A percentile compares a stretch with the other conserved stretches of the same genome.
Conservation (phyloP, 148 eudicot genomes). For the Rhododendron mucronatum region DNA sequence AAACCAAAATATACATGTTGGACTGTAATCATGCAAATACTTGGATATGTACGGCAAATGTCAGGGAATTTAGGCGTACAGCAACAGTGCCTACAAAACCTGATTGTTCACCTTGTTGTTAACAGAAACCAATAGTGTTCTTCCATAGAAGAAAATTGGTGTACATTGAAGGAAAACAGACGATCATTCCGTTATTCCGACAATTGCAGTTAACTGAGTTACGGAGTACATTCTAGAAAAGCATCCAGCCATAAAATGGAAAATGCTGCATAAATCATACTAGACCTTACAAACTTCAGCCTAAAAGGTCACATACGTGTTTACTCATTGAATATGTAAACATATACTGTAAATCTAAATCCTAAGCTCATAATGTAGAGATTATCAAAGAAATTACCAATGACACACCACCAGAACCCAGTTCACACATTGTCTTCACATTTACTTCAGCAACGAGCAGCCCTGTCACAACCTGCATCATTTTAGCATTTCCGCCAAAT, state of each 20-base stretch:
- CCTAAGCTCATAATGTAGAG: background rate
- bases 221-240: background rate
- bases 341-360: too few species aligned
- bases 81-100: background rate
- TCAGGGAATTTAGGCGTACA: background rate
- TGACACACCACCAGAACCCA: conserved; percentile 92
- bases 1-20: background rate
- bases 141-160: background rate
- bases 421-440: conserved; percentile 91
- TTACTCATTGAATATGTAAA: background rate
- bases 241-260: background rate
- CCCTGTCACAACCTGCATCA: conserved; percentile 77
- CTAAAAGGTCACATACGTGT: background rate
- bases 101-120: background rate
- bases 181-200: background rate
- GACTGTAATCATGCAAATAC: background rate
- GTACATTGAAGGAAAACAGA: background rate
- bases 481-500: background rate
- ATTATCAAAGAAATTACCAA: conserved; percentile 45
- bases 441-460: conserved; percentile 90
- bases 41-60: background rate
- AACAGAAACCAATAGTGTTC: background rate
- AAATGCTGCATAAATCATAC: background rate
- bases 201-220: background rate
- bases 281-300: background rate